Conservation (phyloP, 2,329 filamentous ascomycete genomes). For the Monascus ruber region DNA sequence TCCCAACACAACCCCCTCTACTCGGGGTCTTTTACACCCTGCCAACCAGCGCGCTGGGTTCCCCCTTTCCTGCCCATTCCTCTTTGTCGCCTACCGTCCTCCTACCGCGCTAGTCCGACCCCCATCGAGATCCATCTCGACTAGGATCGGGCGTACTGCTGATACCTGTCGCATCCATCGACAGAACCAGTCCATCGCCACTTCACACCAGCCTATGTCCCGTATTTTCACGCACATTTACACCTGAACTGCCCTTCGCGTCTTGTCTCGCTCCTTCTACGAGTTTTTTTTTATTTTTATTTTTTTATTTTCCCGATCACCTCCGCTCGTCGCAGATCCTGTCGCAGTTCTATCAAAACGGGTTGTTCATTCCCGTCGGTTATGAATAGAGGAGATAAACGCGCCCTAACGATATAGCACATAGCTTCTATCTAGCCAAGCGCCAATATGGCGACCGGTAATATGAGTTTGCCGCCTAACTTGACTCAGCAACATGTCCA, state of each 20-base stretch:
- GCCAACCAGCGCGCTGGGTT: slow-evolving; percentile 8
- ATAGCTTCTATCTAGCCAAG: slow-evolving; percentile 76
- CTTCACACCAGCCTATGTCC: slow-evolving; percentile 8
- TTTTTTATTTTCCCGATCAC: slow-evolving; percentile 7
- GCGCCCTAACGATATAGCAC: slow-evolving; percentile 17
- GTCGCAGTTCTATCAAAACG: not conserved
- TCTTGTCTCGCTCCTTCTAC: slow-evolving; percentile 6
- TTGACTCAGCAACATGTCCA: slow-evolving; percentile 68
- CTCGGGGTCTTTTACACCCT: slow-evolving; percentile 10
- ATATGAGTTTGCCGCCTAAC: slow-evolving; percentile 51
- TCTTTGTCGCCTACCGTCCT: slow-evolving; percentile 12
- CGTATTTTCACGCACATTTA: slow-evolving; percentile 11
- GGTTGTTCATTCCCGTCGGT: slow-evolving; percentile 3
- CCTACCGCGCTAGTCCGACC: slow-evolving; percentile 14
- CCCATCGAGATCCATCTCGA: slow-evolving; percentile 19
- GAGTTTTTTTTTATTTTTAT: slow-evolving; percentile 9
- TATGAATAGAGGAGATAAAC: slow-evolving; percentile 21
- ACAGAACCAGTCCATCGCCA: slow-evolving; percentile 9
- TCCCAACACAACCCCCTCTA: slow-evolving; percentile 16
- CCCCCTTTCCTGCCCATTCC: slow-evolving; percentile 8
- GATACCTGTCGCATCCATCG: slow-evolving; percentile 16
- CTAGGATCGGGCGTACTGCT: slow-evolving; percentile 19
- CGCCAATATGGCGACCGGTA: slow-evolving; percentile 56
- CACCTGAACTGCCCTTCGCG: slow-evolving; percentile 14
- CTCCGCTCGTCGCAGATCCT: slow-evolving; percentile 2